Evolutionary conservation across 768 basidiomycete genomes (phyloP), one percentile per base, ranked within the genome.

Genomic region (Suillus luteus): DNA sequence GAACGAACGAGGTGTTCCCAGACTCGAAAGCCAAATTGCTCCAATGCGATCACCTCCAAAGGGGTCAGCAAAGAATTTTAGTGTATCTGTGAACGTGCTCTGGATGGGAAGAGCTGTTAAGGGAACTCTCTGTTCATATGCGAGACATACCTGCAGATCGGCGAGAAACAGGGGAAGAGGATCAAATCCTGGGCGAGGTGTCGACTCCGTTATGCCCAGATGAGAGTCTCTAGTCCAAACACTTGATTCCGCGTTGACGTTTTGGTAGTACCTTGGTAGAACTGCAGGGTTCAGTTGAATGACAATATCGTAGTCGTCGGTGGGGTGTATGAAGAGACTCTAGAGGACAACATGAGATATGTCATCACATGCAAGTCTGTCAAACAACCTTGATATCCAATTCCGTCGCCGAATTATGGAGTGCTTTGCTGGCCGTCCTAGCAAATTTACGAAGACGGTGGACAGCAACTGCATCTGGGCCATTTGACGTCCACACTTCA

Each of bases 251-350:
- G 83, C 82, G 5, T 79, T 67, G 17, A 95, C 70, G 54, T 88
- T 87, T 71, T 98, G 93, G 65, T 83, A 77, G 72, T 94, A 92
- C 24, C 93, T 86, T 1, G 93, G 86, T 2, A 94, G 75, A 2
- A 82, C 75, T 15, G 79, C 59, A 0, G 87, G 81, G 49, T 95
- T 82, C 24, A 99, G 83, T 64, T 91, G 84, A 40, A 99, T 79
- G 9, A 97, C 67, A 68, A 98, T 83, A 69, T 97, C 90, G 71
- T 97, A 99, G 69, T 95, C 91, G 3, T 86, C 80, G 3, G 86
- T 84, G 0, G 95, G 92, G 68, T 96, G 93, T 11, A 85, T 78
- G 78, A 98, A 97, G 60, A 99, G 81, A n/a, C 84, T 79, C 95
- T 96, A 67, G 7, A 55, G 57, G 35, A 22, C 19, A 10, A 10